A percentile compares a stretch with the other conserved stretches of the same genome.
Evolutionary conservation across 148 eudicot species (phyloP).

Genomic region (Amaranthus cruentus): DNA sequence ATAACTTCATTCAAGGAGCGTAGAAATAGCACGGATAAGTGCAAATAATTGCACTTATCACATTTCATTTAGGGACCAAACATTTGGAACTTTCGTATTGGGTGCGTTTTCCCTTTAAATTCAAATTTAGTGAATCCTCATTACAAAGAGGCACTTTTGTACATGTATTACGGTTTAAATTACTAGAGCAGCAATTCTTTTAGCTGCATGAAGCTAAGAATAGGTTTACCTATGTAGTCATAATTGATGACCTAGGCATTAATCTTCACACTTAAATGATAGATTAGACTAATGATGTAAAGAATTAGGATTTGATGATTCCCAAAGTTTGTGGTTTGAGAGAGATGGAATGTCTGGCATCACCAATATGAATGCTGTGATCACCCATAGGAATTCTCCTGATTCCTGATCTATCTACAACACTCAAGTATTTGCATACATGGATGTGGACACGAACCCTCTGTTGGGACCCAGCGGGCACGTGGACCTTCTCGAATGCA

Average conservation of each 20-base stretch:
- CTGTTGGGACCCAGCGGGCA: conserved; percentile 45
- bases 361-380: conserved; percentile 66
- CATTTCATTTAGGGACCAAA: too few relatives aligned
- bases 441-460: conserved; percentile 49
- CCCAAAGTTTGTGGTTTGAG: conserved; percentile 38
- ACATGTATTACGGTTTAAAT: conserved; percentile 6
- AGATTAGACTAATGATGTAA: neutral
- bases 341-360: conserved; percentile 48
- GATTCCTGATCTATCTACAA: conserved; percentile 64
- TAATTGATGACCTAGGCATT: conserved; percentile 18
- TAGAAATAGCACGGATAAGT: too few relatives aligned
- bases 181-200: conserved; percentile 2
- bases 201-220: conserved; percentile 18
- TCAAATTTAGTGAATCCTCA: too few relatives aligned
- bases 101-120: too few relatives aligned
- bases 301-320: conserved; percentile 15
- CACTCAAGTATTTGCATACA: conserved; percentile 76
- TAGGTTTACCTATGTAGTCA: conserved; percentile 12
- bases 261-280: neutral
- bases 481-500: conserved; percentile 58
- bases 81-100: too few relatives aligned
- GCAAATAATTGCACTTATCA: too few relatives aligned
- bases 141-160: too few relatives aligned
- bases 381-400: conserved; percentile 75
- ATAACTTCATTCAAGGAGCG: too few relatives aligned